Evolutionary conservation across 495 filamentous ascomycete species (phyloP).

Genomic region (Cairneyella variabilis): DNA sequence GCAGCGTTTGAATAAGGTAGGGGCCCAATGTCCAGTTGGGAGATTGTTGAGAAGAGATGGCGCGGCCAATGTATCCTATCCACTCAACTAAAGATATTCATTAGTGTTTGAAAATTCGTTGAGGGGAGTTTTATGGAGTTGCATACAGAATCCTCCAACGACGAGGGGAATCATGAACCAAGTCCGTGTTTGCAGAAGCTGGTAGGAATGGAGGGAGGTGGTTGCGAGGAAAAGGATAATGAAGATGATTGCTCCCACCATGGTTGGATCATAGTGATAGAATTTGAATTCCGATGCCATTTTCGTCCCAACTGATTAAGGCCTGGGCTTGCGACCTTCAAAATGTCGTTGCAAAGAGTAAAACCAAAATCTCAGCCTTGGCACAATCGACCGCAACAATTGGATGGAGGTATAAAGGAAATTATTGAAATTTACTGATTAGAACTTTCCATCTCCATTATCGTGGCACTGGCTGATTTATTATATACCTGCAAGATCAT

Average conservation of each 20-base stretch:
- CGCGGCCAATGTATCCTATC: constrained; percentile 40
- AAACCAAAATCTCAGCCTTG: background rate
- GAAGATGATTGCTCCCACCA: constrained; percentile 44
- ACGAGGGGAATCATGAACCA: constrained; percentile 59
- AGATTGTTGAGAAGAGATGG: constrained; percentile 33
- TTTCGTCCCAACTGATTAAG: background rate
- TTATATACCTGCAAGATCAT: background rate
- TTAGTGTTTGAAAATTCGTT: background rate
- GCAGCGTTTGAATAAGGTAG: constrained; percentile 44
- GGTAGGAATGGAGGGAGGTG: constrained; percentile 41
- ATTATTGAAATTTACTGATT: too few relatives aligned
- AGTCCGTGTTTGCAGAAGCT: constrained; percentile 41
- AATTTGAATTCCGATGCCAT: constrained; percentile 13
- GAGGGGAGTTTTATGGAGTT: background rate
- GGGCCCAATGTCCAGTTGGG: constrained; percentile 29
- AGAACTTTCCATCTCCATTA: too few relatives aligned
- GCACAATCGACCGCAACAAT: too few relatives aligned
- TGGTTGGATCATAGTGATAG: constrained; percentile 43
- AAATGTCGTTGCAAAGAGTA: too few relatives aligned
- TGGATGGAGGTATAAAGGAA: too few relatives aligned
- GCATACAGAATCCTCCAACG: constrained; percentile 52
- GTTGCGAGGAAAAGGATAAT: constrained; percentile 43
- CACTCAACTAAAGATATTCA: constrained; percentile 29
- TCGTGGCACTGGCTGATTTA: too few relatives aligned
- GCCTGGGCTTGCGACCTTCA: background rate